Evolutionary conservation across 345 rosid genomes (phyloP).

Genomic region (Ricinus communis): DNA sequence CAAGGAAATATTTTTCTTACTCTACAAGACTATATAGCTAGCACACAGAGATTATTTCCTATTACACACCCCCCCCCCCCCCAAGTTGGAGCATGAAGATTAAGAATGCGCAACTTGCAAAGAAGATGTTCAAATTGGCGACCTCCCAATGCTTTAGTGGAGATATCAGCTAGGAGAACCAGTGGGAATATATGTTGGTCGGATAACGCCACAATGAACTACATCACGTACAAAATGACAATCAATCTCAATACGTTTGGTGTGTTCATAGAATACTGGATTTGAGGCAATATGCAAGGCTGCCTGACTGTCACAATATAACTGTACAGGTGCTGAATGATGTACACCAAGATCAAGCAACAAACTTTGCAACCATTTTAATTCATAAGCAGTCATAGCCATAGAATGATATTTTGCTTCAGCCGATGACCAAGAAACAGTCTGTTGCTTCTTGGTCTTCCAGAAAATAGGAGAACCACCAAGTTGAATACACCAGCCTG

Average conservation of each 20-base stretch:
- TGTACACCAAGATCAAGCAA: neutral
- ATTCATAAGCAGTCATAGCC: neutral
- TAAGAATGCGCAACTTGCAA: neutral
- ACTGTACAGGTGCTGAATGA: neutral
- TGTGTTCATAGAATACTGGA: neutral
- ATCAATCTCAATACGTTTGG: neutral
- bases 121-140: neutral
- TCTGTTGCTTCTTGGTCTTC: neutral
- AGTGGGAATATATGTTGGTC: neutral
- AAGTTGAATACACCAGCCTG: neutral
- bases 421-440: neutral
- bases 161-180: neutral
- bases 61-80: neutral
- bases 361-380: neutral
- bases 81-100: constrained; percentile 1
- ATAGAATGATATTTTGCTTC: neutral
- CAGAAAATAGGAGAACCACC: neutral
- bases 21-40: too few relatives aligned
- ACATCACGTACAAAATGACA: neutral
- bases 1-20: too few relatives aligned
- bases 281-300: neutral
- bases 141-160: neutral
- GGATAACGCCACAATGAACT: neutral
- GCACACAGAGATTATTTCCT: too few relatives aligned
- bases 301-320: neutral